Conservation (phyloP, 345 rosid genomes). For the Salix udensis region DNA sequence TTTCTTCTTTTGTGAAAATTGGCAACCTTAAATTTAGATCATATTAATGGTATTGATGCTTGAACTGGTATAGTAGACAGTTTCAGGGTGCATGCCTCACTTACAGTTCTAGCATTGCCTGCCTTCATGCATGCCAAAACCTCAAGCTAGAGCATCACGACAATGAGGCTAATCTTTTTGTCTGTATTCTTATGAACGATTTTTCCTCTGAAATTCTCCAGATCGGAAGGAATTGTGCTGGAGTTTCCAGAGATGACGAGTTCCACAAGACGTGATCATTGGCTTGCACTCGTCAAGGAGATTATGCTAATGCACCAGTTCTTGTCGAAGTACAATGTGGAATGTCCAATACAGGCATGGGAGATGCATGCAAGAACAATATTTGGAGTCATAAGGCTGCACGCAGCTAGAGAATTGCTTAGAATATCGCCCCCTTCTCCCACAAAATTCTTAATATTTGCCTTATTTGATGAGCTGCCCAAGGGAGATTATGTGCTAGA, state of each 20-base stretch:
- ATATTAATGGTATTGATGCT: too few relatives aligned
- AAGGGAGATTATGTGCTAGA: slow-evolving; percentile 84
- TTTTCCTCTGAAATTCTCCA: slow-evolving; percentile 17
- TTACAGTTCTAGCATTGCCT: neutral
- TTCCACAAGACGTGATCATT: slow-evolving; percentile 88
- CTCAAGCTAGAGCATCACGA: neutral
- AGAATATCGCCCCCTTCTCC: slow-evolving; percentile 77
- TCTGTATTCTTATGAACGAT: slow-evolving; percentile 1
- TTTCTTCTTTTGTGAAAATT: too few relatives aligned
- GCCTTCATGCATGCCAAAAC: neutral
- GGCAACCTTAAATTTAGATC: too few relatives aligned
- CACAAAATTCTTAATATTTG: slow-evolving; percentile 70
- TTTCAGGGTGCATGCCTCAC: too few relatives aligned
- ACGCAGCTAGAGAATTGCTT: slow-evolving; percentile 86
- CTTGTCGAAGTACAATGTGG: slow-evolving; percentile 43
- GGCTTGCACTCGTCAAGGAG: slow-evolving; percentile 75
- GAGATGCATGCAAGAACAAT: slow-evolving; percentile 82
- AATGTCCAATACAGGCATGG: slow-evolving; percentile 57
- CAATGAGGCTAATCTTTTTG: neutral
- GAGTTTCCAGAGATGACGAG: slow-evolving; percentile 96
- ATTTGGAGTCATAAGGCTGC: slow-evolving; percentile 74
- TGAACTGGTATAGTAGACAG: too few relatives aligned
- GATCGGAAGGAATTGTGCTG: slow-evolving; percentile 70
- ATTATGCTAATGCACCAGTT: slow-evolving; percentile 70
- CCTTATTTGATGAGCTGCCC: slow-evolving; percentile 71